These are phyloP conservation scores for Aspergillus sp. DNA, from an alignment of 2,329 filamentous ascomycete species.

Conservation along the genomic window DNA sequence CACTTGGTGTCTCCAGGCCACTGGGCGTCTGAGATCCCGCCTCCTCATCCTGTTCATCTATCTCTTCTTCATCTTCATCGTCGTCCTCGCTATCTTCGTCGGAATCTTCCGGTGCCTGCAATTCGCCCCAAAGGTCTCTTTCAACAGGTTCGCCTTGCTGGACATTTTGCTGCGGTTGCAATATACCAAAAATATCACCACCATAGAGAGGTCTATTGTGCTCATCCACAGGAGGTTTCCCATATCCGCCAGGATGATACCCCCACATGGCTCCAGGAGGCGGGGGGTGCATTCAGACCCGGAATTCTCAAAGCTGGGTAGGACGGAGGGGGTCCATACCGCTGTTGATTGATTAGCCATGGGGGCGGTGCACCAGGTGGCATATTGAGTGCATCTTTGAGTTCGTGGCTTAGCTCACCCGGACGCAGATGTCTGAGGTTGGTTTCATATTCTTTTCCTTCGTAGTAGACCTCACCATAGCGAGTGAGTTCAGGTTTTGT, in stretches of 20 bases:
- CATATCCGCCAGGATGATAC: conserved; percentile 91
- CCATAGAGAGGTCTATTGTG: conserved; percentile 87
- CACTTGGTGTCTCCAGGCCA: conserved; percentile 75
- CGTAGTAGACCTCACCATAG: conserved; percentile 98
- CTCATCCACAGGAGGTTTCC: conserved; percentile 92
- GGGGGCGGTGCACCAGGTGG: conserved; percentile 87
- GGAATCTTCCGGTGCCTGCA: conserved; percentile 74
- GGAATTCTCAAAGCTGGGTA: conserved; percentile 95
- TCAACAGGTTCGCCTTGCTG: conserved; percentile 76
- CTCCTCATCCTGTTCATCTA: conserved; percentile 42
- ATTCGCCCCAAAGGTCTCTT: conserved; percentile 83
- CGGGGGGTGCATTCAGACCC: conserved; percentile 83
- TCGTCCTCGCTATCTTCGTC: conserved; percentile 67
- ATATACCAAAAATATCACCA: conserved; percentile 87
- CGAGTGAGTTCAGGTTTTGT: conserved; percentile 90
- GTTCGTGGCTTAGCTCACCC: conserved; percentile 80
- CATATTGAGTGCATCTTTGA: conserved; percentile 91
- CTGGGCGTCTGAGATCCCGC: conserved; percentile 60
- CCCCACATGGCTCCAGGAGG: conserved; percentile 89
- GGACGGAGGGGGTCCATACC: conserved; percentile 85
- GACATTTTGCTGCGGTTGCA: conserved; percentile 56
- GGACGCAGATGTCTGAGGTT: conserved; percentile 86
- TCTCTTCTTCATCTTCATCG: conserved; percentile 62
- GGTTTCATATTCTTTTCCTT: conserved; percentile 96
- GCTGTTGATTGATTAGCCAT: conserved; percentile 96